phyloP scores from a whole-genome alignment of 164 flowering plant genomes.

The Chimonanthus salicifolius region DNA sequence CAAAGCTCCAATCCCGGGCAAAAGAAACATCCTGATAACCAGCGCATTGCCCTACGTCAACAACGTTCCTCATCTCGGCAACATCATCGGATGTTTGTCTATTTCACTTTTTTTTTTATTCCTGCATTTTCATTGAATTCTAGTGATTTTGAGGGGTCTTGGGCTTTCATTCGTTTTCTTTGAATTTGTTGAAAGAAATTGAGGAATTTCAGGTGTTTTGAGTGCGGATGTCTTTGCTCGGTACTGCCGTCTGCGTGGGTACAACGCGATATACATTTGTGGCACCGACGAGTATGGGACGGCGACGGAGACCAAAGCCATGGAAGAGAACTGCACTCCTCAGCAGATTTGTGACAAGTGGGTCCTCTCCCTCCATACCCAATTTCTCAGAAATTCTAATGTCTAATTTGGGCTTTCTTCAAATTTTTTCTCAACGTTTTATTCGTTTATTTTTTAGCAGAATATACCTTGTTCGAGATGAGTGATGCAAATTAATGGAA shows the following conservation, averaged over 20 bases:
- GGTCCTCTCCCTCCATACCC: not conserved
- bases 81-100: conserved; percentile 61
- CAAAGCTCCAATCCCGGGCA: conserved; percentile 53
- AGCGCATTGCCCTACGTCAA: conserved; percentile 79
- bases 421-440: no score
- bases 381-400: no score
- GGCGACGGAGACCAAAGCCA: conserved; percentile 70
- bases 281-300: conserved; percentile 87
- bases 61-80: conserved; percentile 80
- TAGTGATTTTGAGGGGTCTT: not conserved
- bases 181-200: not conserved
- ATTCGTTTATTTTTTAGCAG: no score
- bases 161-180: not conserved
- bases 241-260: conserved; percentile 61
- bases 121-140: not conserved
- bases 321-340: conserved; percentile 72
- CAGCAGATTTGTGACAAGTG: conserved; percentile 75
- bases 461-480: no score
- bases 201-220: conserved; percentile 40
- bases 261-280: conserved; percentile 52
- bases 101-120: conserved; percentile 3
- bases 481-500: no score
- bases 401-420: no score
- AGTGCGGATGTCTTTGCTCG: conserved; percentile 85
- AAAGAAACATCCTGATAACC: conserved; percentile 60